Evolutionary conservation across 306 rosid species (phyloP).

Genomic region (Dalbergia cultrata): DNA sequence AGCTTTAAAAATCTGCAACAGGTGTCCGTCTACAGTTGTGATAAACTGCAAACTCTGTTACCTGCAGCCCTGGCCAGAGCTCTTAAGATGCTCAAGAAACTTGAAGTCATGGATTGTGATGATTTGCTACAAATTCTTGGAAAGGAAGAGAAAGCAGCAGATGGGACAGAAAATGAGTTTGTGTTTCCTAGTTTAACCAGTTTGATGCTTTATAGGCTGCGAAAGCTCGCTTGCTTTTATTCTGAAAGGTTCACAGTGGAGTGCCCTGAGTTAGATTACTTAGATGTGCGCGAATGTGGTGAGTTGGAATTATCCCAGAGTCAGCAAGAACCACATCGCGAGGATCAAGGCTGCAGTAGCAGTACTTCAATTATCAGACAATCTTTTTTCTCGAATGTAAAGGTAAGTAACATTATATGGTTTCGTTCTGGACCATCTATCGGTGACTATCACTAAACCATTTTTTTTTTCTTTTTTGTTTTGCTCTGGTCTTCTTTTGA

Average conservation of each 20-base stretch:
- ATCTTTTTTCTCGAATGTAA: neutral
- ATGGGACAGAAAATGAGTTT: neutral
- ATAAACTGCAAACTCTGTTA: neutral
- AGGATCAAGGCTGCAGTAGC: neutral
- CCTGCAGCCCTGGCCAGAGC: neutral
- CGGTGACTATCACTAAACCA: neutral
- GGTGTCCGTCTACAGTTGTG: fast-evolving
- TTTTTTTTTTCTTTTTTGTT: neutral
- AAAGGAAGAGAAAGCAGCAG: neutral
- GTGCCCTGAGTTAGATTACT: neutral
- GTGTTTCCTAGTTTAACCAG: neutral
- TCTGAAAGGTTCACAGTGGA: neutral
- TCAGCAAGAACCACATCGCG: neutral
- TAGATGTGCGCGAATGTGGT: neutral
- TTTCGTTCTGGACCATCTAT: too few species aligned
- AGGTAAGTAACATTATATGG: neutral
- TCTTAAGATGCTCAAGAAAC: neutral
- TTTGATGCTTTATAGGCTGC: fast-evolving
- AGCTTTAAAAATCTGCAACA: neutral
- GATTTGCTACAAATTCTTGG: neutral
- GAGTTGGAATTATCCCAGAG: neutral
- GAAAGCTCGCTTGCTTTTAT: neutral
- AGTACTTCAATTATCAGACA: too few species aligned
- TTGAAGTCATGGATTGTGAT: fast-evolving
- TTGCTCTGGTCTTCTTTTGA: neutral